Evolutionary conservation across 345 rosid species (phyloP).

Genomic region (Hibiscus trionum): DNA sequence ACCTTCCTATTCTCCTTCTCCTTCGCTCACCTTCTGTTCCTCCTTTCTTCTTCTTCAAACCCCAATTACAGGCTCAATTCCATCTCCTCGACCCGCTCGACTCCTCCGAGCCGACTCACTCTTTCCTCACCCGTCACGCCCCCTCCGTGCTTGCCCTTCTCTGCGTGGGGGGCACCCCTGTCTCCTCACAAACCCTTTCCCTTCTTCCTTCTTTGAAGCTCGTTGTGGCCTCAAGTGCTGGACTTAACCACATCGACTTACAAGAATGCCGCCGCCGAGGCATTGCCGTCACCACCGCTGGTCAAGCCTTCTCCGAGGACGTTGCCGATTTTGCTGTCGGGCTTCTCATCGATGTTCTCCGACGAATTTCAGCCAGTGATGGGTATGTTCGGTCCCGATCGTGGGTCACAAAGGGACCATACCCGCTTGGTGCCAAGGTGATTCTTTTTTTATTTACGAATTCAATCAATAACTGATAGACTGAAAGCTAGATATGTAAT

Average conservation of each 20-base stretch:
- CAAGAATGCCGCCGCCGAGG: conserved; percentile 33
- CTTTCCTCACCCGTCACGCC: background rate
- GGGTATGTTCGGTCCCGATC: conserved; percentile 18
- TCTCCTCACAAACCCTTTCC: conserved; percentile 19
- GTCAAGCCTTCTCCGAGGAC: conserved; percentile 32
- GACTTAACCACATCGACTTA: conserved; percentile 25
- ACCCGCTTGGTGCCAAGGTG: background rate
- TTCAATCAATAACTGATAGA: no score
- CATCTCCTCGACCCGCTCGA: conserved; percentile 5
- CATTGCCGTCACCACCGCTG: conserved; percentile 29
- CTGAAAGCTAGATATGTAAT: background rate
- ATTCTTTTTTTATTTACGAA: background rate
- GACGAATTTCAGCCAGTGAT: conserved; percentile 24
- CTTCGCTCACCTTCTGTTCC: background rate
- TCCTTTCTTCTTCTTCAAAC: background rate
- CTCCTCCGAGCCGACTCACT: background rate
- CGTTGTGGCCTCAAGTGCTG: conserved; percentile 1
- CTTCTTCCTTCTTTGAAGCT: conserved; percentile 27
- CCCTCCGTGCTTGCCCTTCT: conserved; percentile 23
- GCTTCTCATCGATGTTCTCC: conserved; percentile 29
- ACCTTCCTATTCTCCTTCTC: background rate
- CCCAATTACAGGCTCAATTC: background rate
- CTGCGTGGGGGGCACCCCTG: conserved; percentile 20
- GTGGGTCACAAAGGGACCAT: background rate
- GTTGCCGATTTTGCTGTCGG: conserved; percentile 34